Evolutionary conservation across 2,329 filamentous ascomycete genomes (phyloP), one percentile per base, ranked within the genome.

Genomic region (Verruconis gallopava): DNA sequence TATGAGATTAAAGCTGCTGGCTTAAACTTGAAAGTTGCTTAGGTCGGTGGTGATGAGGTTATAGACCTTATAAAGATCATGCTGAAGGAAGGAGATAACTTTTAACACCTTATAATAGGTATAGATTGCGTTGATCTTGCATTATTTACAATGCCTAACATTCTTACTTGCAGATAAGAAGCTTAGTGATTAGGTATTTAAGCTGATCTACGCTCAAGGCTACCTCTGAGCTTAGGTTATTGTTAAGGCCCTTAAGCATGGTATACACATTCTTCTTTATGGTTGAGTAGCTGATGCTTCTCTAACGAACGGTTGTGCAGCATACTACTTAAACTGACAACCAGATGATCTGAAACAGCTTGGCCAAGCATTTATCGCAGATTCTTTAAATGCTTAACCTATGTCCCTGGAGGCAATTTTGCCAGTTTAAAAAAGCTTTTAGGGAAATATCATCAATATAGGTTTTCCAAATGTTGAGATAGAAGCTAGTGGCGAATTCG

Each of bases 401-500:
- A 46, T 40, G 61, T 19, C 14, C 51, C 56, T 12, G 63, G 63
- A 2, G 64, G 62, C 2, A 65, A 66, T 47, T 66, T 61, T 43
- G 57, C 60, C 3, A 63, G 64, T 2, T 66, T 66, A n/a, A 55
- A 65, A 58, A 19, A 20, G 50, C 20, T 47, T 52, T 15, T 14
- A 44, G 4, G 39, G 39, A 1, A 54, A 53, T 15, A 69, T 65
- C 64, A 47, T 59, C 4, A 61, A 69, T 40, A 63, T 64, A 14
- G 65, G 63, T 20, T 68, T 60, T 46, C 64, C 64, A 1, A 67
- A 68, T 38, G 65, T 63, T 3, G 65, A 68, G 46, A 65, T 68
- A 35, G 59, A 60, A 11, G 46, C 50, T 0, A 53, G 59, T 18
- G 65, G 65, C 4, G 49, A 56, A 21, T 60, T 61, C 9, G 52